phyloP scores from a whole-genome alignment of 2,329 filamentous ascomycete genomes.

The Capronia coronata region DNA sequence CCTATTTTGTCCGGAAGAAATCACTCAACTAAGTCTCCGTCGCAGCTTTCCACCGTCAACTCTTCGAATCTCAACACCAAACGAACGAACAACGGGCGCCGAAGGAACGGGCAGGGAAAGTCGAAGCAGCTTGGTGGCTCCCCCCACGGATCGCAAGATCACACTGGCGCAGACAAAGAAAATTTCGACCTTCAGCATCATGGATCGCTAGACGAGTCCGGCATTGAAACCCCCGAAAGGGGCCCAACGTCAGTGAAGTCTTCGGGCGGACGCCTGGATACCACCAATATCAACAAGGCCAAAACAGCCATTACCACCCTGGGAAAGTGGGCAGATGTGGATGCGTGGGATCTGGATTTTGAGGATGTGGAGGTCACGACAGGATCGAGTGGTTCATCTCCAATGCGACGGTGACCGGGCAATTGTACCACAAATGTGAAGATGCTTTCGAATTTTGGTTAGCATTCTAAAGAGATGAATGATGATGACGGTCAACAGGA shows the following conservation, averaged over 20 bases:
- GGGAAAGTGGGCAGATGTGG: constrained; percentile 28
- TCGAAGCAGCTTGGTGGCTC: constrained; percentile 27
- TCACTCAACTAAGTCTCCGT: constrained; percentile 27
- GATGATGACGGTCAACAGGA: background rate
- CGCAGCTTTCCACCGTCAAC: constrained; percentile 21
- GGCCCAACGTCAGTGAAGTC: background rate
- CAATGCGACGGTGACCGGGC: constrained; percentile 9
- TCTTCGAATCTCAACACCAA: constrained; percentile 3
- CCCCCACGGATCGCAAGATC: constrained; percentile 3
- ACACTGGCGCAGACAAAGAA: constrained; percentile 17
- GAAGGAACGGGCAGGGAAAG: background rate
- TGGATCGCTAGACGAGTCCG: constrained; percentile 1
- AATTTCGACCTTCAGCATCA: constrained; percentile 7
- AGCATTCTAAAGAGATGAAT: background rate
- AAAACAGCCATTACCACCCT: constrained; percentile 1
- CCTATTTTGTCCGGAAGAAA: constrained; percentile 18
- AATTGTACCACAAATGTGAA: background rate
- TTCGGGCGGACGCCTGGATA: background rate
- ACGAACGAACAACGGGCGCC: background rate
- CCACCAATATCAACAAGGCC: background rate
- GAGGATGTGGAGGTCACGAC: constrained; percentile 26
- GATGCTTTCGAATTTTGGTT: background rate
- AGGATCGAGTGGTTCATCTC: constrained; percentile 18
- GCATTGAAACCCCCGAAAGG: background rate
- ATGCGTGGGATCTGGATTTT: constrained; percentile 28